Percentiles rank a stretch among this genome's conserved stretches.
phyloP scores from a whole-genome alignment of 768 basidiomycete species.

The Pleurotus djamor region DNA sequence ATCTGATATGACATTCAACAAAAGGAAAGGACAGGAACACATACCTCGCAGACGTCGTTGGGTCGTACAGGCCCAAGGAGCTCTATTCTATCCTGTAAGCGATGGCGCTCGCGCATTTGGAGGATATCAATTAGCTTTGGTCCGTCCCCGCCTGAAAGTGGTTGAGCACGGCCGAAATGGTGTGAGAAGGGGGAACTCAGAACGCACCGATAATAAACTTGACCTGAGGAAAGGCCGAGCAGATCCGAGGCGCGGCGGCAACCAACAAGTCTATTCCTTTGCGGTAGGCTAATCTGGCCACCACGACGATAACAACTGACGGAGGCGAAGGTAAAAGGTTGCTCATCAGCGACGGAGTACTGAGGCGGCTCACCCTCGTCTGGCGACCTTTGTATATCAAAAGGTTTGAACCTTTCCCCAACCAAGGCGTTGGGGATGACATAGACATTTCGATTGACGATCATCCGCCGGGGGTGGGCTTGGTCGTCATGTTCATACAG shows the following conservation, averaged over 20 bases:
- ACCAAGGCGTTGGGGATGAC: constrained; percentile 95
- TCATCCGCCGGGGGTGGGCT: constrained; percentile 25
- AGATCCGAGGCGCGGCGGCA: constrained; percentile 88
- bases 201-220: constrained; percentile 80
- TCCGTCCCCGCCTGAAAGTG: constrained; percentile 77
- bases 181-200: not conserved
- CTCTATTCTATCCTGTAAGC: constrained; percentile 89
- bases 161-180: not conserved
- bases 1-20: too few species aligned
- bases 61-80: constrained; percentile 81
- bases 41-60: constrained; percentile 75
- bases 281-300: constrained; percentile 90
- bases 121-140: constrained; percentile 93
- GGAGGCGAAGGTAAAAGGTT: not conserved
- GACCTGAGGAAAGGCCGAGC: constrained; percentile 80
- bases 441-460: constrained; percentile 64
- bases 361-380: constrained; percentile 51
- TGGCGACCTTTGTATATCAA: constrained; percentile 33
- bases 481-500: constrained; percentile 56
- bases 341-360: not conserved
- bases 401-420: constrained; percentile 82
- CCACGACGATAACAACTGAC: constrained; percentile 86
- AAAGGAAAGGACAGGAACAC: constrained; percentile 17
- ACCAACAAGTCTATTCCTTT: constrained; percentile 97
- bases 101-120: constrained; percentile 92